Conservation (phyloP, 2,329 filamentous ascomycete species). For the Sclerotinia nivalis region DNA sequence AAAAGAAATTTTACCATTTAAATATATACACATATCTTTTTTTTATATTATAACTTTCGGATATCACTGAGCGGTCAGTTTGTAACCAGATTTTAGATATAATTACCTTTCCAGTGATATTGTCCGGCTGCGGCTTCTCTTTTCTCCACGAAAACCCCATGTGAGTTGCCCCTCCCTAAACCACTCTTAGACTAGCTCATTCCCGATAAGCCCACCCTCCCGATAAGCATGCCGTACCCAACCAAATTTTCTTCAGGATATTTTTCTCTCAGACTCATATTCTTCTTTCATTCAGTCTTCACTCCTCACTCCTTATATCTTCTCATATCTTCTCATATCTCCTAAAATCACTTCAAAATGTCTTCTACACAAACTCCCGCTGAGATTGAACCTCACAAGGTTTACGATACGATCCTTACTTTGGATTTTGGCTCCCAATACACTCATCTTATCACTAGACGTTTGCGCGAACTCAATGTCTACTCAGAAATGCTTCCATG, state of each 20-base stretch:
- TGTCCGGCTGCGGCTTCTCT: no score
- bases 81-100: not conserved
- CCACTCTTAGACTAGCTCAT: not conserved
- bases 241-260: slow-evolving; percentile 16
- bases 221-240: slow-evolving; percentile 12
- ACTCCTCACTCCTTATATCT: not conserved
- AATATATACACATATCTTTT: no score
- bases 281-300: not conserved
- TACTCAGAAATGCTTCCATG: slow-evolving; percentile 89
- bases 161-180: slow-evolving; percentile 19
- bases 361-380: slow-evolving; percentile 4
- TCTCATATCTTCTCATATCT: not conserved
- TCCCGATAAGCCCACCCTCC: slow-evolving; percentile 3
- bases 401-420: slow-evolving; percentile 61
- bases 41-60: no score
- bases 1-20: no score
- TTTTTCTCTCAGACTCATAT: slow-evolving; percentile 10
- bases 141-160: slow-evolving; percentile 16
- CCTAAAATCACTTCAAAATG: not conserved
- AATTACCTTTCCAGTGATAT: no score
- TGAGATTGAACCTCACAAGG: slow-evolving; percentile 36
- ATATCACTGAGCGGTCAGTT: not conserved
- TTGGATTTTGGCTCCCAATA: slow-evolving; percentile 74
- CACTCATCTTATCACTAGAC: slow-evolving; percentile 64
- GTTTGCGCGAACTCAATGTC: slow-evolving; percentile 75